Base-by-base conservation (phyloP, 2,329 filamentous ascomycete genomes). In the Cadophora gregata region DNA sequence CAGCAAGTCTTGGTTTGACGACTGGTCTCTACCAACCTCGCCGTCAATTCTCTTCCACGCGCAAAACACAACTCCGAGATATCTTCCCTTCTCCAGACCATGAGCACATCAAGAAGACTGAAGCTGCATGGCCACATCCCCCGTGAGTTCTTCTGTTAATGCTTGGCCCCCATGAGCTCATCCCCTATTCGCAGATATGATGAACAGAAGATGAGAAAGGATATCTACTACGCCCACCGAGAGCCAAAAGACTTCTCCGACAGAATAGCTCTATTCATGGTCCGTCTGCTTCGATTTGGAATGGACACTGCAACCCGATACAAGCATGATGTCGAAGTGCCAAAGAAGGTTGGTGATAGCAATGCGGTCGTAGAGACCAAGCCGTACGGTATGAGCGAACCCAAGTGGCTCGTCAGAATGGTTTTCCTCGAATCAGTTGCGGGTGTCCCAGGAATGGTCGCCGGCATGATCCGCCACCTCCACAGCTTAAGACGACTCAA, bases 391-490 rank as follows among this genome's bases (percentile, higher is more conserved):
- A 92, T 92, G 83, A 96, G 88, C 0, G 94, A 97, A 77, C 83
- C 89, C 5, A 96, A 98, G 81, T 99, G 96, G 90, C 84, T 97
- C 73, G 87, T 92, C 59, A 87, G 95, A 7, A 95, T 97, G 76
- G 86, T 99, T 72, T 99, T 99, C 79, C 85, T 99, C 38, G 96
- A 99, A 79, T 94, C 90, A 59, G 93, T 99, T 47, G 96, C 96
- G 14, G 96, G 93, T 38, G 96, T 98, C 0, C 96, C 96, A 0
- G 96, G 96, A 8, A 98, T 98, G 93, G 95, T 98, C 0, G 96
- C 91, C 0, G 96, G 93, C 25, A 97, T 97, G 92, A 83, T 98
- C 19, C 85, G 96, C 38, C 96, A 99, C 80, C 84, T 98, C 45
- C 88, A 91, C 76, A 94, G 90, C 71, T 85, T 98, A 75, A 85